Evolutionary conservation across 75 land plant genomes (phyloP).

Genomic region (Pinus albicaulis): DNA sequence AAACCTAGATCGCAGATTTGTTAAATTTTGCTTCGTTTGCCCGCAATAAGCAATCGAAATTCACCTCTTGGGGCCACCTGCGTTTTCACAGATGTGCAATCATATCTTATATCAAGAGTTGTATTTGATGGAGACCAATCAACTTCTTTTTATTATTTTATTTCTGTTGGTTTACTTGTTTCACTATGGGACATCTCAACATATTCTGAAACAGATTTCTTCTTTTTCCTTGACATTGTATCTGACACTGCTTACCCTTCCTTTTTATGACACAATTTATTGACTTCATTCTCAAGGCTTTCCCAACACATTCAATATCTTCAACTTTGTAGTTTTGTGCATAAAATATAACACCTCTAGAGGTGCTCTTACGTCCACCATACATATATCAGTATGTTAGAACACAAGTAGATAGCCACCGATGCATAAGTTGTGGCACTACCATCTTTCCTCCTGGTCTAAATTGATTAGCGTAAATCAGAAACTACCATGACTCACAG

Average conservation of each 20-base stretch:
- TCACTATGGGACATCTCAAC: too few species aligned
- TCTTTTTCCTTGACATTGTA: conserved; percentile 72
- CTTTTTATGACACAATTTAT: conserved; percentile 63
- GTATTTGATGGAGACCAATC: too few species aligned
- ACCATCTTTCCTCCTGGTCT: conserved; percentile 52
- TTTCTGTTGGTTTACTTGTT: too few species aligned
- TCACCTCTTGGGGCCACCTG: too few species aligned
- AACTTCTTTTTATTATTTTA: too few species aligned
- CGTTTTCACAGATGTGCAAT: too few species aligned
- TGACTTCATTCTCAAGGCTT: conserved; percentile 50
- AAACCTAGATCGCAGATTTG: too few species aligned
- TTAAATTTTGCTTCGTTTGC: too few species aligned
- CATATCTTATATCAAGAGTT: too few species aligned
- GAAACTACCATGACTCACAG: conserved; percentile 68
- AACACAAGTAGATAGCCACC: conserved; percentile 84
- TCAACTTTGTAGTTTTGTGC: conserved; percentile 47
- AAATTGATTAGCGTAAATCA: conserved; percentile 83
- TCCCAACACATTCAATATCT: conserved; percentile 58
- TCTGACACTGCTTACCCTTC: conserved; percentile 38
- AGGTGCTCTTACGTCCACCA: conserved; percentile 59
- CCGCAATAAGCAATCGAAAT: too few species aligned
- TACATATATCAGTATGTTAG: conserved; percentile 98
- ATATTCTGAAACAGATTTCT: too few species aligned
- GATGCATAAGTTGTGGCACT: conserved; percentile 78
- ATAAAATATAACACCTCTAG: conserved; percentile 75